Evolutionary conservation across 2,329 filamentous ascomycete genomes (phyloP), one percentile per base, ranked within the genome.

Genomic region (Neonectria ditissima): DNA sequence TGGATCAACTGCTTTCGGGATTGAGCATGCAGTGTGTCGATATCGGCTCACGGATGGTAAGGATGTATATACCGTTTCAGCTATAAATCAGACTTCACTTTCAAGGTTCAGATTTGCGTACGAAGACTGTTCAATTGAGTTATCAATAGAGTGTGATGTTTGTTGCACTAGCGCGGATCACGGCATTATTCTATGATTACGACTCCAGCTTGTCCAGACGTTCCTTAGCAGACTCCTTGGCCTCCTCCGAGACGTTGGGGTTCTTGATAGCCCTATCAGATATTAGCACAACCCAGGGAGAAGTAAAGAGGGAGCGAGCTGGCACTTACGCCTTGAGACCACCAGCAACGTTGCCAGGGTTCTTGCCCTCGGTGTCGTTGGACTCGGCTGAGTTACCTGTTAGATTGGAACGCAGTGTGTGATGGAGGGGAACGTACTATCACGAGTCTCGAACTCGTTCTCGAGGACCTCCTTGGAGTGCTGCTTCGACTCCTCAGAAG

Each of bases 181-280:
- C 5, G 4, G 24, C 14, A 24, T 9, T 24, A 11, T 14, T 43
- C 28, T 11, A 53, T 8, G 16, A 14, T 59, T 18, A 50, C 3
- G 50, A 14, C 13, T 62, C 61, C 64, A 69, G 65, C 34, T 65
- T 62, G 10, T 85, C 74, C 16, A 87, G 80, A 43, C 82, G 79
- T 72, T 86, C 80, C 79, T 86, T 79, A n/a, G 84, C 85, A 7
- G 78, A 80, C 72, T 85, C 67, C 80, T 88, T 88, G 4, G 85
- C 84, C 75, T 87, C 85, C 0, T 85, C 81, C 0, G 84, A 86
- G 5, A 84, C 82, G 4, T 85, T 83, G n/a, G 85, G 84, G 73
- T 88, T 88, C 55, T 85, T 86, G 32, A 86, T 63, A 16, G 86
- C 82, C 7, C 80, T 82, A 13, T 1, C 1, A 20, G 51, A 16